Conservation (phyloP, 352 stramenopile genomes). For the Globisporangium polare region DNA sequence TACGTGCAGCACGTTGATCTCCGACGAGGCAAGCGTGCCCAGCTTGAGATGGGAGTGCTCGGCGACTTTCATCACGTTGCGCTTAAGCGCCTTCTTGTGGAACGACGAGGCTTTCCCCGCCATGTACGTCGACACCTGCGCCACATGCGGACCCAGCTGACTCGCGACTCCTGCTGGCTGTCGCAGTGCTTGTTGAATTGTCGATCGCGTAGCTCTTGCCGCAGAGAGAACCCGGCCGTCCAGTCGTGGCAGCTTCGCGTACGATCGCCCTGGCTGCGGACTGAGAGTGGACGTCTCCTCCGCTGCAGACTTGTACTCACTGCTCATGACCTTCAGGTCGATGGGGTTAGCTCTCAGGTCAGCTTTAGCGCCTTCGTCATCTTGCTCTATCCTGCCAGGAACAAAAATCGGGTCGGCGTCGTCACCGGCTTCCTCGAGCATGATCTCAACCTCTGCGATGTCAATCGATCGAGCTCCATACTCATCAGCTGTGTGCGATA, state of each 20-base stretch:
- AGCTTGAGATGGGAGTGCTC: conserved; percentile 28
- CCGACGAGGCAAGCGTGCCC: conserved; percentile 16
- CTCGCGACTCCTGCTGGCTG: not conserved
- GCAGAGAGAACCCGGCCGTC: not conserved
- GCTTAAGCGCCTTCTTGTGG: conserved; percentile 31
- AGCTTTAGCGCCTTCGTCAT: not conserved
- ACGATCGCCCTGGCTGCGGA: not conserved
- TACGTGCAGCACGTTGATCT: conserved; percentile 22
- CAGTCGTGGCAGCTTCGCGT: not conserved
- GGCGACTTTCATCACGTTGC: conserved; percentile 13
- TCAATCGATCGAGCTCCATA: not conserved
- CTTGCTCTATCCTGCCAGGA: not conserved
- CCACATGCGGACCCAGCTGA: not conserved
- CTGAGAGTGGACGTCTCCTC: not conserved
- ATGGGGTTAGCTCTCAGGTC: not conserved
- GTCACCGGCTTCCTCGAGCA: not conserved
- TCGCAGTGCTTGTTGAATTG: conserved; percentile 9
- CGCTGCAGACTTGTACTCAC: not conserved
- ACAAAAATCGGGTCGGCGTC: not conserved
- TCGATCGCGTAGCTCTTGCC: not conserved
- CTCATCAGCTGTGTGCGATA: not conserved
- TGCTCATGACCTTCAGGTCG: not conserved
- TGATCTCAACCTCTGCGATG: not conserved
- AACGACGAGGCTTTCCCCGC: conserved; percentile 12
- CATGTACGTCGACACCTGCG: conserved; percentile 8